phyloP scores from a whole-genome alignment of 208 protist genomes.

The Leishmania mexicana region DNA sequence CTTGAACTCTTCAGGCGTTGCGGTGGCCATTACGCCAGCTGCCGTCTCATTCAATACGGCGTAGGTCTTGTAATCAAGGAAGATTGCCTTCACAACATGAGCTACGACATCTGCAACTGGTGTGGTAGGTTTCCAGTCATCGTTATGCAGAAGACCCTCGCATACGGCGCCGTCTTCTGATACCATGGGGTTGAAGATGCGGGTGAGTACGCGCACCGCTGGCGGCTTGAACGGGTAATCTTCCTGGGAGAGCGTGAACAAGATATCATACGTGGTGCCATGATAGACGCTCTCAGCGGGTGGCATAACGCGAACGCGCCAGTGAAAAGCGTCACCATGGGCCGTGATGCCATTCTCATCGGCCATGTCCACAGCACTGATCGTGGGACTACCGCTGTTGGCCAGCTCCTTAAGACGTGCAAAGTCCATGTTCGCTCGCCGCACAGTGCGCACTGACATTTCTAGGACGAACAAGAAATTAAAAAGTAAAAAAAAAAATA shows the following conservation, averaged over 20 bases:
- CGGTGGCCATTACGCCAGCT: conserved; percentile 8
- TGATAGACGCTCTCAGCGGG: conserved; percentile 55
- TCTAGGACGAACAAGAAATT: neutral
- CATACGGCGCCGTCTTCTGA: conserved; percentile 44
- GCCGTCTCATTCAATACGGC: conserved; percentile 52
- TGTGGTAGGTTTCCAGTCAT: conserved; percentile 54
- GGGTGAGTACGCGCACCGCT: conserved; percentile 47
- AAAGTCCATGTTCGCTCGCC: conserved; percentile 52
- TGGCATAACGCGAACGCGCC: conserved; percentile 42
- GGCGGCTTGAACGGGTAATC: conserved; percentile 74
- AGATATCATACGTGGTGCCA: conserved; percentile 39
- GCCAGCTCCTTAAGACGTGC: conserved; percentile 23
- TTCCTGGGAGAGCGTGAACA: conserved; percentile 38
- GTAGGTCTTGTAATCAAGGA: conserved; percentile 40
- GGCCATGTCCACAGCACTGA: conserved; percentile 14
- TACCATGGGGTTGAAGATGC: conserved; percentile 69
- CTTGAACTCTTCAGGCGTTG: conserved; percentile 34
- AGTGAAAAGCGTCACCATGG: conserved; percentile 44
- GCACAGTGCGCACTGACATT: conserved; percentile 24
- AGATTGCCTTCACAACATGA: conserved; percentile 42
- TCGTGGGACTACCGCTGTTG: neutral
- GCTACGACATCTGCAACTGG: conserved; percentile 33
- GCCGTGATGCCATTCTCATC: conserved; percentile 17
- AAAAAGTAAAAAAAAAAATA: neutral
- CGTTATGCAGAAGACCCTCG: conserved; percentile 43